Evolutionary conservation across 768 basidiomycete species (phyloP), one percentile per base, ranked within the genome.

Genomic region (Mycena albidolilacea): DNA sequence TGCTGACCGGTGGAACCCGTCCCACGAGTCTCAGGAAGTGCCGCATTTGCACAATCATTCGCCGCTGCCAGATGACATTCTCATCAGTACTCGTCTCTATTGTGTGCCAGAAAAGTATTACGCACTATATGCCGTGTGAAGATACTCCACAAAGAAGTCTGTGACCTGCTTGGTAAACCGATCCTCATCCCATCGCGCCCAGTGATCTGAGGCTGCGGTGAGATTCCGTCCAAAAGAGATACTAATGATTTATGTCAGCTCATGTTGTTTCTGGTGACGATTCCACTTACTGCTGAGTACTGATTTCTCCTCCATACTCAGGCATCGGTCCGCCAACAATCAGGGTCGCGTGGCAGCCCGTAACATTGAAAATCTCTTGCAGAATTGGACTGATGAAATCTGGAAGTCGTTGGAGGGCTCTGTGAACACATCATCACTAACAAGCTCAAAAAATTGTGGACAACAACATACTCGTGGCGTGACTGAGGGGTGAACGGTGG

Each of bases 61-160:
- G 64, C 64, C 44, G 64, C 64, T 65, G 14, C 44, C 21, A 38
- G 38, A 11, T n/a, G n/a, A 43, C 41, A 43, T 43, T 43, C 41
- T n/a, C n/a, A 48, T 65, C 21, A 65, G 64, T 50, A 48, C 21
- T 23, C 12, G 64, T n/a, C 38, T 23, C 30, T 23, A 52, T 17
- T 50, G 44, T 17, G 35, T n/a, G n/a, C 41, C 41, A 43, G 5
- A 43, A 43, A 43, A 43, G 41, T 43, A 43, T 43, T 37, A 69
- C 67, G n/a, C n/a, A 69, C 67, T 69, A n/a, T 48, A 69, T 17
- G 67, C 67, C 35, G 67, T 69, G 15, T 44, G 43, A 5, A 69
- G 46, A 50, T 59, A 69, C 57, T 69, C 67, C 14, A 61, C 58
- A 5, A 69, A 15, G 37, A 69, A 69, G 12, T 69, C 30, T 7